Conservation (phyloP, 192 early-diverging fungal genomes). For the Piromyces finnis region DNA sequence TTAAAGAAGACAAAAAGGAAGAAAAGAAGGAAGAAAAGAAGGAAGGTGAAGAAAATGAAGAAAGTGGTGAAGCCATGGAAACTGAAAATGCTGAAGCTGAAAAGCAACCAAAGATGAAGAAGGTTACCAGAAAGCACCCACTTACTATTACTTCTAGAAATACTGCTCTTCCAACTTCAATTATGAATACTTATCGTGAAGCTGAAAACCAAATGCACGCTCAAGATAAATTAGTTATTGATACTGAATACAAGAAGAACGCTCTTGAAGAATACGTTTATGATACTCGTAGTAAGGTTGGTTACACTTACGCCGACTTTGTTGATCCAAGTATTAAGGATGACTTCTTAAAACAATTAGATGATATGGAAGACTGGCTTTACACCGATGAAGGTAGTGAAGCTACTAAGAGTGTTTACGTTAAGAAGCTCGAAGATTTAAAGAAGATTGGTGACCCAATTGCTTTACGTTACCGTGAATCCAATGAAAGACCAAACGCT, state of each 20-base stretch:
- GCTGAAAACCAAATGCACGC: conserved; percentile 69
- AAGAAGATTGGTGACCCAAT: conserved; percentile 70
- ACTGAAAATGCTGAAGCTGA: conserved; percentile 7
- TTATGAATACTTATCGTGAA: conserved; percentile 48
- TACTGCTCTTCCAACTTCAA: conserved; percentile 30
- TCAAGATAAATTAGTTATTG: conserved; percentile 72
- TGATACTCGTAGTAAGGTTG: conserved; percentile 76
- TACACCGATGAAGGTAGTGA: conserved; percentile 38
- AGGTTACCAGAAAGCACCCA: conserved; percentile 72
- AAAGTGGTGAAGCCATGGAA: conserved; percentile 1
- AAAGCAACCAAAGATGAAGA: conserved; percentile 66
- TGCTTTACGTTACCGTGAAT: conserved; percentile 58
- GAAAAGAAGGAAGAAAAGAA: conserved; percentile 29
- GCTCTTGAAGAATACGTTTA: conserved; percentile 97
- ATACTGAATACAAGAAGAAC: conserved; percentile 88
- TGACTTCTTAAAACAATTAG: conserved; percentile 46
- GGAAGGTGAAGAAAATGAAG: conserved; percentile 31
- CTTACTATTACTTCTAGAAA: conserved; percentile 50
- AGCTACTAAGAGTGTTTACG: conserved; percentile 25
- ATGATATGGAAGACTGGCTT: conserved; percentile 87
- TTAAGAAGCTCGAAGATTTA: conserved; percentile 59
- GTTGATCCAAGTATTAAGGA: conserved; percentile 51
- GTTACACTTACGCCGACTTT: conserved; percentile 51
- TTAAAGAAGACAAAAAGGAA: conserved; percentile 13
- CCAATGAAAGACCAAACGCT: conserved; percentile 69